Percentiles rank a stretch among this genome's conserved stretches.
Conservation (phyloP, 108 stramenopile species). For the Seminavis robusta region DNA sequence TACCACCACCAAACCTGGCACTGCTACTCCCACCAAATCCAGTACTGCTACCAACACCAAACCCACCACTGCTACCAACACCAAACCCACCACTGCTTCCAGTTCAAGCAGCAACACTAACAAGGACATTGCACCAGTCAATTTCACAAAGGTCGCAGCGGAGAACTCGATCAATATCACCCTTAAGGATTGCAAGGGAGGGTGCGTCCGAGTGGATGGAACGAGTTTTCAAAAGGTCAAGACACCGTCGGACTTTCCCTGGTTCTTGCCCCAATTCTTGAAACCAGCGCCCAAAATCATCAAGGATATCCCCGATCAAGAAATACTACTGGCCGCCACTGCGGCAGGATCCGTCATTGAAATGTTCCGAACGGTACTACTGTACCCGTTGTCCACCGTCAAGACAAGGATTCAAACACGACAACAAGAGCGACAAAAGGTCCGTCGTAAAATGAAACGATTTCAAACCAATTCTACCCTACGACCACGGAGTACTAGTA, state of each 20-base stretch:
- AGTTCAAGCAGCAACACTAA: too few species aligned
- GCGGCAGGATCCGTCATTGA: conserved; percentile 69
- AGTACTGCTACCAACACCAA: too few species aligned
- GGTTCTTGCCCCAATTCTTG: conserved; percentile 31
- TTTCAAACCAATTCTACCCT: not conserved
- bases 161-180: conserved; percentile 51
- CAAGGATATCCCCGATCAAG: conserved; percentile 57
- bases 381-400: conserved; percentile 74
- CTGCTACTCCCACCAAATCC: too few species aligned
- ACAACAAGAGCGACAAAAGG: conserved; percentile 17
- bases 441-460: not conserved
- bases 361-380: conserved; percentile 55
- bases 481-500: too few species aligned
- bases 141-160: conserved; percentile 33
- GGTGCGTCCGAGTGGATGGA: conserved; percentile 30
- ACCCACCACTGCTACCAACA: too few species aligned
- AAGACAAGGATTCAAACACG: conserved; percentile 72
- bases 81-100: too few species aligned
- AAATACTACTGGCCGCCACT: conserved; percentile 63
- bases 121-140: conserved; percentile 46
- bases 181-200: conserved; percentile 7
- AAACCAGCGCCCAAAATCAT: conserved; percentile 44
- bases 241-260: conserved; percentile 20
- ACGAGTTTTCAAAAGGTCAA: conserved; percentile 36
- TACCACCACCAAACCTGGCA: too few species aligned